Conservation (phyloP, 805 yeast species). For the Cyberlindnera lachancei region DNA sequence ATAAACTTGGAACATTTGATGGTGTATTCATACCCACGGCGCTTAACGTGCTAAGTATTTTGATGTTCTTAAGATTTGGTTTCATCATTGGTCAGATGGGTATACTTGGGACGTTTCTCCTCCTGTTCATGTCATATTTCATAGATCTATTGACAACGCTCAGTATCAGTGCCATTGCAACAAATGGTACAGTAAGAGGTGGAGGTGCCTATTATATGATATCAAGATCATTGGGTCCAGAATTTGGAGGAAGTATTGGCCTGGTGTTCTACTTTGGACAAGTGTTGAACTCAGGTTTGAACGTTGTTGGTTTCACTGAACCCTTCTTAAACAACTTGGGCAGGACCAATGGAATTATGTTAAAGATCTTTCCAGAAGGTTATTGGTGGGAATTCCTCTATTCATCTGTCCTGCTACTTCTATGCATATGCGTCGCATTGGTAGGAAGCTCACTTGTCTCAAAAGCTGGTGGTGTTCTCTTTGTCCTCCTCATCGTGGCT, state of each 20-base stretch:
- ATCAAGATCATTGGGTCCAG: conserved; percentile 91
- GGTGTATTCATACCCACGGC: conserved; percentile 95
- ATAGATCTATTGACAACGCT: conserved; percentile 82
- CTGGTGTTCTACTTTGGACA: conserved; percentile 92
- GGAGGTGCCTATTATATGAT: conserved; percentile 99
- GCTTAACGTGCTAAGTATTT: conserved; percentile 82
- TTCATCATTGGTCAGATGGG: conserved; percentile 95
- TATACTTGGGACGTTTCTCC: conserved; percentile 61
- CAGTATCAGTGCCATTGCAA: conserved; percentile 91
- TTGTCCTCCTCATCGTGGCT: conserved; percentile 57
- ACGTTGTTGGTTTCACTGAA: conserved; percentile 92
- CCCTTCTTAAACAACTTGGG: conserved; percentile 83
- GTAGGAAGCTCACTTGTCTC: conserved; percentile 80
- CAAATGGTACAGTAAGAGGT: conserved; percentile 95
- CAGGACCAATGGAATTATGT: conserved; percentile 43
- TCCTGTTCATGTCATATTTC: conserved; percentile 65
- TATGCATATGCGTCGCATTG: conserved; percentile 70
- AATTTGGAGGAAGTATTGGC: conserved; percentile 97
- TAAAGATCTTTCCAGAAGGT: conserved; percentile 57
- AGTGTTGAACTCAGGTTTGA: conserved; percentile 82
- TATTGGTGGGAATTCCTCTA: conserved; percentile 63
- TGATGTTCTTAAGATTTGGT: conserved; percentile 94
- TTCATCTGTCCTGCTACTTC: conserved; percentile 58
- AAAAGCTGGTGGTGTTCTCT: conserved; percentile 69
- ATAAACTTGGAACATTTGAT: conserved; percentile 69